Conservation (phyloP, 129 eudicot genomes). For the Pittosporum tobira region DNA sequence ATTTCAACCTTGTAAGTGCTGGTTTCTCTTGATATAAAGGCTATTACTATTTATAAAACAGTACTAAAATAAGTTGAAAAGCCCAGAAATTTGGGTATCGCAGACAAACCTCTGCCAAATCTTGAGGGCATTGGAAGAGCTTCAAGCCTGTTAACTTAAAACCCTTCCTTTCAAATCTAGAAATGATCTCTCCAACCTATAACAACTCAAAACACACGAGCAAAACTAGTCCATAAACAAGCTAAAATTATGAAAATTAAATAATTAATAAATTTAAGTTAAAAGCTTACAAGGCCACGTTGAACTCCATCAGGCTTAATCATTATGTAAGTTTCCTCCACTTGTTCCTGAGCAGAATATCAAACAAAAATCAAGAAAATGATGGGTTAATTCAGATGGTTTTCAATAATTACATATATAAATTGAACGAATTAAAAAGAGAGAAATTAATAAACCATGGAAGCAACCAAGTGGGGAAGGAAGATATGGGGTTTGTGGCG, state of each 20-base stretch:
- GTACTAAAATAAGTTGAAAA: neutral
- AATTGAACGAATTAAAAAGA: constrained; percentile 1
- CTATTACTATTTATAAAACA: neutral
- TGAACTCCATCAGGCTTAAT: constrained; percentile 99
- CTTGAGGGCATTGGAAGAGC: constrained; percentile 79
- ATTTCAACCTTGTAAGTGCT: too few species aligned
- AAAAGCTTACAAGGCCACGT: constrained; percentile 73
- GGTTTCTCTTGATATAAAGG: too few species aligned
- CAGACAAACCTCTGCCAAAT: constrained; percentile 72
- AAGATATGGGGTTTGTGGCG: constrained; percentile 43
- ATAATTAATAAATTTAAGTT: neutral
- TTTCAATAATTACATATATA: neutral
- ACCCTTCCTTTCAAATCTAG: constrained; percentile 96
- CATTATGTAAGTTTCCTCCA: constrained; percentile 89
- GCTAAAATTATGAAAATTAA: neutral
- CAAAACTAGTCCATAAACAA: constrained; percentile 2
- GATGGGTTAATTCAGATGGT: constrained; percentile 4
- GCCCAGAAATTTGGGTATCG: neutral
- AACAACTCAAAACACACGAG: constrained; percentile 8
- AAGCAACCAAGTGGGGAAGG: constrained; percentile 73
- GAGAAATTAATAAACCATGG: constrained; percentile 33
- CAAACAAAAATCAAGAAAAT: neutral
- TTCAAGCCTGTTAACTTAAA: constrained; percentile 87
- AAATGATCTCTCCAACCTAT: constrained; percentile 92
- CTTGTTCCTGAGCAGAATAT: constrained; percentile 33